Evolutionary conservation across 2,329 filamentous ascomycete species (phyloP), one percentile per base, ranked within the genome.

Genomic region (Aspergillus sp.): DNA sequence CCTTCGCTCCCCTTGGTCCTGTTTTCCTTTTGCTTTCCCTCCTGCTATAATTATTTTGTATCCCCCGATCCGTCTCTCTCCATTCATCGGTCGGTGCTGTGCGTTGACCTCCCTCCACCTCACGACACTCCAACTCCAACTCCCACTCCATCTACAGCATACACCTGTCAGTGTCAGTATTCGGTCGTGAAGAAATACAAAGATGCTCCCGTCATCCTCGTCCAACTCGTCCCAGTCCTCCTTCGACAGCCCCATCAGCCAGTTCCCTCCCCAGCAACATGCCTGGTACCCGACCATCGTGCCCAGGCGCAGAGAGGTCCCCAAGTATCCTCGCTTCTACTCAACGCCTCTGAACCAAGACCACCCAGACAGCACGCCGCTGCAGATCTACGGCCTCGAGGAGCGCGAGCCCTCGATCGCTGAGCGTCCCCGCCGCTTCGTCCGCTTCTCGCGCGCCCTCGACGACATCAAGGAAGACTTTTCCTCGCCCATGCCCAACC

Each of bases 401-500:
- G 64, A 69, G 56, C 70, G 72, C 51, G 67, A 68, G 26, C 67
- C 69, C 32, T 74, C 71, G 5, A 67, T 74, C 53, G 48, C 56
- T 22, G 62, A 69, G 42, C 66, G 64, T 38, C 68, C 68, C 32
- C 67, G 65, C 24, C 63, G 71, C 17, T 51, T 74, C 22, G 64
- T 59, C 43, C 67, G 71, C 39, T 63, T 74, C 50, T 74, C 71
- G n/a, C 64, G 73, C 55, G 71, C 68, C 43, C 68, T 74, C 43
- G 71, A 67, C 55, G 71, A 73, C 49, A 73, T 73, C 57, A 70
- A 68, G 26, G 71, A 73, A 55, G 70, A 73, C 53, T 61, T 71
- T 30, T 30, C 26, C 18, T 61, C 68, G 9, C 58, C 67, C 12
- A 62, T 69, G 32, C 52, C 70, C 7, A 64, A 67, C 47, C 57